These are phyloP conservation scores for Ophiorrhiza pumila DNA, from an alignment of 257 asterid genomes.

Conservation along the genomic window DNA sequence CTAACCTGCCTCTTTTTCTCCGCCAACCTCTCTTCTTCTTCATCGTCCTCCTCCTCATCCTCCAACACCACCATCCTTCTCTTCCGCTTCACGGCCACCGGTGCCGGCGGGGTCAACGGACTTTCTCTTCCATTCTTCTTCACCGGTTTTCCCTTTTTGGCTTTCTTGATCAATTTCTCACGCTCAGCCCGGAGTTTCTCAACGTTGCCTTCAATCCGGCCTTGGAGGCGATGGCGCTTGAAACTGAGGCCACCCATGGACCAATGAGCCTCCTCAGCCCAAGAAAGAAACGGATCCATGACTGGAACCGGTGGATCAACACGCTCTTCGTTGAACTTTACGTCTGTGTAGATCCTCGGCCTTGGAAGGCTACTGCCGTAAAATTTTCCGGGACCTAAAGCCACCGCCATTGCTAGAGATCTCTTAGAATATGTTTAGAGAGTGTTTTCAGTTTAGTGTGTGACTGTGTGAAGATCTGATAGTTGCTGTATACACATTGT, in stretches of 20 bases:
- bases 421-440: neutral
- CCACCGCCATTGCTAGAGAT: slow-evolving; percentile 49
- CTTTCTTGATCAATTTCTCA: slow-evolving; percentile 26
- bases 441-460: neutral
- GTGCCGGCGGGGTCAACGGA: slow-evolving; percentile 69
- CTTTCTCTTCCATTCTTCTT: neutral
- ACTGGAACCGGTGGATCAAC: slow-evolving; percentile 79
- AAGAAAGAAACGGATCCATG: slow-evolving; percentile 57
- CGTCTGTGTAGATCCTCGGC: slow-evolving; percentile 68
- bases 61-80: slow-evolving; percentile 32
- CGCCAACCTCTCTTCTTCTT: slow-evolving; percentile 13
- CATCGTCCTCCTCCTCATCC: slow-evolving; percentile 38
- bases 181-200: slow-evolving; percentile 57
- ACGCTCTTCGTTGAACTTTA: slow-evolving; percentile 46
- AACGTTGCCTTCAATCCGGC: slow-evolving; percentile 86
- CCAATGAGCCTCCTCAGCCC: slow-evolving; percentile 97
- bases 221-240: slow-evolving; percentile 85
- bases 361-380: slow-evolving; percentile 93
- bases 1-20: slow-evolving; percentile 26
- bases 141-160: slow-evolving; percentile 14
- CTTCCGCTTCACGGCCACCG: slow-evolving; percentile 64
- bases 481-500: too few relatives aligned
- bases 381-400: slow-evolving; percentile 81
- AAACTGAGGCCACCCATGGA: slow-evolving; percentile 86
- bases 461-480: neutral